Evolutionary conservation across 148 eudicot genomes (phyloP), one percentile per base, ranked within the genome.

Genomic region (Rhododendron mucronatum): DNA sequence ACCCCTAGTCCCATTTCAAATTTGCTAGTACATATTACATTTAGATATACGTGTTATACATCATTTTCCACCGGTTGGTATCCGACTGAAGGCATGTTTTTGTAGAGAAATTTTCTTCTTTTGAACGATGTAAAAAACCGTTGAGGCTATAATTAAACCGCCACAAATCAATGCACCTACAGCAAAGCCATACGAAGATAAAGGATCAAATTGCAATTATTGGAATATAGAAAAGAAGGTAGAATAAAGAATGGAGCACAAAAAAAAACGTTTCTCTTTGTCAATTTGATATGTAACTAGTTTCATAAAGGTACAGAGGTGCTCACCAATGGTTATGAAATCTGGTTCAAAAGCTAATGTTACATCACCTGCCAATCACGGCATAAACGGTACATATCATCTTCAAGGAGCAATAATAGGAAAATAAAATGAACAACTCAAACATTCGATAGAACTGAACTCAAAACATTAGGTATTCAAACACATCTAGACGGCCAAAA

Each of bases 271-370:
- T 39, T 3, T 18, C 26, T 76, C 47, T 35, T 74, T 76, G 47
- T 39, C 26, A 76, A 76, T 16, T 75, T 75, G 30, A 65, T 11
- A 10, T 4, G 7, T 69, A 7, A 23, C 8, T 41, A 41, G 39
- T 73, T 73, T 77, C 44, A 15, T 2, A 35, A 18, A 4, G n/a
- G 61, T 2, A 75, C 35, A 28, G 65, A 39, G 81, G 79, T 37
- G 74, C 86, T 85, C 80, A 85, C 86, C 86, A 39, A 59, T 59
- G 35, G 55, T 7, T 59, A 77, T 23, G 20, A 78, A 78, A 85
- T 78, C 48, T 10, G 73, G 79, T 30, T 55, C 41, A 30, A 77
- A n/a, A 18, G 41, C 30, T 37, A 12, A 26, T 55, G 16, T 10
- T 9, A 39, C 35, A 59, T 2, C 67, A 59, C 86, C 86, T 77